Evolutionary conservation across 2,329 filamentous ascomycete species (phyloP), one percentile per base, ranked within the genome.

Genomic region (Colletotrichum coccodes): DNA sequence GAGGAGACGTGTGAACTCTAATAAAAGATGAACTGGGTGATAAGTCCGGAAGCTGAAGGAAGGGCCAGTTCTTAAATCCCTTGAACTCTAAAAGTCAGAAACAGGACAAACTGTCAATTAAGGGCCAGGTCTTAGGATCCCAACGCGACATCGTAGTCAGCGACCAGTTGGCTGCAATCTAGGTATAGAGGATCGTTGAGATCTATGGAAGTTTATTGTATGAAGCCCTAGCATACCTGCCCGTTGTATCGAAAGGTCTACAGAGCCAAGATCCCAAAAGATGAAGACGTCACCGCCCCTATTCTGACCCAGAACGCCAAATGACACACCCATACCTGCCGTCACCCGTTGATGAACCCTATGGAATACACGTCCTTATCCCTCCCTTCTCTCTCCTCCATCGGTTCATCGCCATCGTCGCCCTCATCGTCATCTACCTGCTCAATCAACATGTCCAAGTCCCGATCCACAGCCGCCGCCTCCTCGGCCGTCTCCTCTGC

Each of bases 371-470:
- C 52, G 5, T 66, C 61, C 23, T 69, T 69, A 9, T 69, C 66
- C 49, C 54, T 44, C n/a, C 32, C 57, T 12, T 68, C 68, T 12
- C 68, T 59, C 8, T 73, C 60, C 23, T 32, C 69, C 62, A 68
- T 58, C 53, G 26, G 34, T 52, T 57, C 44, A 38, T 75, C 78
- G 3, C 83, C 82, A 0, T 85, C 82, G 1, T 75, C 78, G 2
- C 84, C 82, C 0, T 85, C 81, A 0, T 85, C 84, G 0, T 80
- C 82, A 23, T 81, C 79, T 32, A 80, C 77, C 46, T 84, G 82
- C 64, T 84, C 81, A 40, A 87, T 85, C 64, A 87, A 71, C 84
- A 87, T 86, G 50, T 86, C 85, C 70, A 87, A 71, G 62, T 87
- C 85, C 18, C 80, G 78, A 44, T 87, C 84, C 34, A 86, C 82